Percentiles rank a stretch among this genome's conserved stretches.
Evolutionary conservation across 1,284 basidiomycete species (phyloP).

Genomic region (Cryptococcus deneoformans): DNA sequence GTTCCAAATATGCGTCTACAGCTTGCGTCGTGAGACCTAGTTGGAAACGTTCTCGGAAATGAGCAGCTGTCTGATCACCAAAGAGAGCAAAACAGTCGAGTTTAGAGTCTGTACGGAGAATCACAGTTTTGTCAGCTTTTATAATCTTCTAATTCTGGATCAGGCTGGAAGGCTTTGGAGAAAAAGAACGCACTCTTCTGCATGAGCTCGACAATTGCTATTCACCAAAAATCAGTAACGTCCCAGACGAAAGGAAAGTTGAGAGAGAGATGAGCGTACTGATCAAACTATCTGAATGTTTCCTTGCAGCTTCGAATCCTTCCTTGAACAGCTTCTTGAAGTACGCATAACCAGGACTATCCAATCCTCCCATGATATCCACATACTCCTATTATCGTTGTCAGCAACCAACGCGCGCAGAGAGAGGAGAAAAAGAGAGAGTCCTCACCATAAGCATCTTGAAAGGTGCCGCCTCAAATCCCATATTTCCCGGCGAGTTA

Average conservation of each 20-base stretch:
- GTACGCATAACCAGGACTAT: constrained; percentile 72
- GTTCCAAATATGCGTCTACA: constrained; percentile 83
- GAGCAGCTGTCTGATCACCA: constrained; percentile 83
- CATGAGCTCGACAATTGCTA: constrained; percentile 93
- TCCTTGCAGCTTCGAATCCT: constrained; percentile 89
- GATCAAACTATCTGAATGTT: constrained; percentile 95
- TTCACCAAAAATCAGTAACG: constrained; percentile 1
- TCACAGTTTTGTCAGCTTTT: neutral
- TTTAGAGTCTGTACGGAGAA: constrained; percentile 66
- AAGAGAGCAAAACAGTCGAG: constrained; percentile 89
- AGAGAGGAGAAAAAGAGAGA: neutral
- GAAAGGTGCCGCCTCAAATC: constrained; percentile 98
- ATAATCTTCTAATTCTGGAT: constrained; percentile 1
- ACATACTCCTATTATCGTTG: constrained; percentile 70
- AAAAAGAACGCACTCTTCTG: constrained; percentile 67
- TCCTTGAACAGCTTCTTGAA: constrained; percentile 86
- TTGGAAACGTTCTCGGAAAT: constrained; percentile 90
- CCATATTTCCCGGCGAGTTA: constrained; percentile 95
- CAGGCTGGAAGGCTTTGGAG: neutral
- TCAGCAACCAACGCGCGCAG: neutral
- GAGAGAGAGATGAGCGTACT: constrained; percentile 58
- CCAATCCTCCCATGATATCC: constrained; percentile 88
- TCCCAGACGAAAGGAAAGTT: neutral
- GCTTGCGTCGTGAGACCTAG: constrained; percentile 82
- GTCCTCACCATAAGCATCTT: constrained; percentile 68